phyloP scores from a whole-genome alignment of 176 grass and related monocot genomes.

The Zea mays region Zm-B73-REFERENCE-NAM-5.0 NC_050099.1:177260501-177261000 shows the following conservation, averaged over 20 bases:
- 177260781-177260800: constrained; percentile 14
- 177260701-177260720: too few relatives aligned
- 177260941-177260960: constrained; percentile 31
- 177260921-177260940: constrained; percentile 11
- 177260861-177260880: background rate
- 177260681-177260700: too few relatives aligned
- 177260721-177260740: background rate
- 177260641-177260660: constrained; percentile 50
- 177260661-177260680: too few relatives aligned
- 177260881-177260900: constrained; percentile 38
- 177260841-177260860: background rate
- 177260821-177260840: background rate
- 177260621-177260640: constrained; percentile 48
- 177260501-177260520: background rate
- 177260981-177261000: constrained; percentile 13
- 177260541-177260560: constrained; percentile 58
- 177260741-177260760: background rate
- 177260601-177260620: constrained; percentile 91
- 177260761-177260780: constrained; percentile 48
- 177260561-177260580: background rate
- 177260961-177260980: constrained; percentile 32
- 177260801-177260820: constrained; percentile 18
- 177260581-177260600: constrained; percentile 92
- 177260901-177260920: constrained; percentile 40
- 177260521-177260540: constrained; percentile 6